These are phyloP conservation scores for Asclepias syriaca DNA, from an alignment of 257 asterid species.

Conservation along the genomic window DNA sequence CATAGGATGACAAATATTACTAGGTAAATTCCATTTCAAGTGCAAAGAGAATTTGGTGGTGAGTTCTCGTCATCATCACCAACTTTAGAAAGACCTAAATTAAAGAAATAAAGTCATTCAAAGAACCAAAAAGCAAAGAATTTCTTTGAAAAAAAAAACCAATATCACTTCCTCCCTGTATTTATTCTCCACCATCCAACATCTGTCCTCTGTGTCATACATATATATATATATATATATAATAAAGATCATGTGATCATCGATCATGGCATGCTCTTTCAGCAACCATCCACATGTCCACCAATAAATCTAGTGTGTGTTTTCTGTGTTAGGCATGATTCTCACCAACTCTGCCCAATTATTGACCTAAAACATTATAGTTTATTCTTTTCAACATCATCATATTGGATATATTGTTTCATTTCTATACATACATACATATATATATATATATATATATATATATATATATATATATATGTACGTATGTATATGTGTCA, in stretches of 20 bases:
- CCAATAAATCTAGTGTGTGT: slow-evolving; percentile 38
- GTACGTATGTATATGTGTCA: too few relatives aligned
- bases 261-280: slow-evolving; percentile 21
- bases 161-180: not conserved
- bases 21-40: not conserved
- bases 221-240: not conserved
- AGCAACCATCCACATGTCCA: slow-evolving; percentile 47
- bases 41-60: not conserved
- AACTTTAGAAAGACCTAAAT: not conserved
- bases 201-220: slow-evolving; percentile 26
- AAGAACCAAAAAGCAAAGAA: slow-evolving; percentile 2
- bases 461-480: too few relatives aligned
- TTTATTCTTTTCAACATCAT: slow-evolving; percentile 17
- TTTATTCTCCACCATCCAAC: slow-evolving; percentile 33
- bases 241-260: slow-evolving; percentile 27
- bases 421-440: not conserved
- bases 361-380: slow-evolving; percentile 20
- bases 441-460: too few relatives aligned
- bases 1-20: too few relatives aligned
- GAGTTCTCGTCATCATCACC: not conserved
- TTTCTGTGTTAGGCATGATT: slow-evolving; percentile 30
- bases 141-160: not conserved
- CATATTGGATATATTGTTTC: slow-evolving; percentile 3
- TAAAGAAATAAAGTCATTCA: not conserved
- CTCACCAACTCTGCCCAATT: slow-evolving; percentile 41